Conservation (phyloP, 1,139 yeast species). For the Geotrichum citri-aurantii region DNA sequence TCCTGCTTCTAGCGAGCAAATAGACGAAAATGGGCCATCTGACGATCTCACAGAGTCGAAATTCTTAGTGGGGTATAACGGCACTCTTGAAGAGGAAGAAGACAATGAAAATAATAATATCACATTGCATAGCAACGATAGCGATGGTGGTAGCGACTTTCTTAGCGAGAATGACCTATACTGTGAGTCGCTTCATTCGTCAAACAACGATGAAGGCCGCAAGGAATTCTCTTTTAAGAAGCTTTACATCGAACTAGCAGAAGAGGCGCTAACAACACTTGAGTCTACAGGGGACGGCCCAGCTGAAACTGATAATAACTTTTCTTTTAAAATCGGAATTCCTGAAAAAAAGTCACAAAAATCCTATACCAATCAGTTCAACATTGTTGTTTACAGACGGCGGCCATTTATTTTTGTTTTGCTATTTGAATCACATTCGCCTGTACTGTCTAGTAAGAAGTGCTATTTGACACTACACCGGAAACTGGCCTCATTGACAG, state of each 20-base stretch:
- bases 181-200: slow-evolving; percentile 6
- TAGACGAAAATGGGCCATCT: slow-evolving; percentile 16
- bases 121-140: background rate
- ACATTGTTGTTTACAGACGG: slow-evolving; percentile 27
- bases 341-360: background rate
- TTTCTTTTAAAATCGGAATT: background rate
- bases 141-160: background rate
- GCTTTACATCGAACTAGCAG: slow-evolving; percentile 1
- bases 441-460: slow-evolving; percentile 17
- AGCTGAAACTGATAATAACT: background rate
- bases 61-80: slow-evolving; percentile 26
- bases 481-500: slow-evolving; percentile 30
- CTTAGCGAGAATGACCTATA: slow-evolving; percentile 12
- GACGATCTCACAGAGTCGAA: slow-evolving; percentile 27
- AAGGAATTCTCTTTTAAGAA: slow-evolving; percentile 12
- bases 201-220: background rate
- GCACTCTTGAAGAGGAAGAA: slow-evolving; percentile 23
- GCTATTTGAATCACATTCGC: slow-evolving; percentile 21
- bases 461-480: slow-evolving; percentile 27
- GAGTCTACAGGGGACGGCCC: background rate
- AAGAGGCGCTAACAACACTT: background rate
- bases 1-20: slow-evolving; percentile 14
- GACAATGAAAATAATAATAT: slow-evolving; percentile 3
- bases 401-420: slow-evolving; percentile 29
- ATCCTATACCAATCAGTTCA: slow-evolving; percentile 13